These are phyloP conservation scores for Globisporangium nagaii DNA, from an alignment of 352 stramenopile genomes.

Conservation along the genomic window DNA sequence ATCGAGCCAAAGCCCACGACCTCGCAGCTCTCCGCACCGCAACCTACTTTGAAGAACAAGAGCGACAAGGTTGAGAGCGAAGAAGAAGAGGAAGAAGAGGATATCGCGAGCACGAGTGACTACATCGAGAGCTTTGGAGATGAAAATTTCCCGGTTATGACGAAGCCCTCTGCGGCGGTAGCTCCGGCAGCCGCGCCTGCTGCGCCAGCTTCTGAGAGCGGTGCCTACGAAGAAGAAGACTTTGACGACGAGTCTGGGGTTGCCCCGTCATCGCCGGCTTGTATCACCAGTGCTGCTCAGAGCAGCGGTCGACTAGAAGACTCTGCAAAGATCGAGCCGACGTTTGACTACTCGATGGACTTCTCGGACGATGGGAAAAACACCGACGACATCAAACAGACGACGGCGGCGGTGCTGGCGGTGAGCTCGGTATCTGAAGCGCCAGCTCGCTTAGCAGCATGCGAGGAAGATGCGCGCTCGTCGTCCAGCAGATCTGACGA, in stretches of 20 bases:
- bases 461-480: neutral
- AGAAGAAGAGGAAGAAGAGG: constrained; percentile 16
- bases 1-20: neutral
- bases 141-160: neutral
- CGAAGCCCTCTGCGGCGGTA: neutral
- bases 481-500: constrained; percentile 4
- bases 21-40: neutral
- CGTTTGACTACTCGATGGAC: constrained; percentile 72
- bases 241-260: constrained; percentile 49
- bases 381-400: neutral
- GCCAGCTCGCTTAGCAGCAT: neutral
- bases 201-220: constrained; percentile 28
- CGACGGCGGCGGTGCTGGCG: neutral
- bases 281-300: neutral
- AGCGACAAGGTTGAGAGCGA: constrained; percentile 7
- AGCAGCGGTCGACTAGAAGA: neutral
- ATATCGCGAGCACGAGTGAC: constrained; percentile 30
- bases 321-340: constrained; percentile 16
- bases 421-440: neutral
- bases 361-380: constrained; percentile 41
- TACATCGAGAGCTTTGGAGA: constrained; percentile 13
- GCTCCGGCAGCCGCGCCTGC: neutral
- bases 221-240: constrained; percentile 39
- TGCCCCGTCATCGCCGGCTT: neutral
- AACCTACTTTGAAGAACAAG: neutral